phyloP scores from a whole-genome alignment of 2,329 filamentous ascomycete genomes.

The Paramyrothecium roridum region DNA sequence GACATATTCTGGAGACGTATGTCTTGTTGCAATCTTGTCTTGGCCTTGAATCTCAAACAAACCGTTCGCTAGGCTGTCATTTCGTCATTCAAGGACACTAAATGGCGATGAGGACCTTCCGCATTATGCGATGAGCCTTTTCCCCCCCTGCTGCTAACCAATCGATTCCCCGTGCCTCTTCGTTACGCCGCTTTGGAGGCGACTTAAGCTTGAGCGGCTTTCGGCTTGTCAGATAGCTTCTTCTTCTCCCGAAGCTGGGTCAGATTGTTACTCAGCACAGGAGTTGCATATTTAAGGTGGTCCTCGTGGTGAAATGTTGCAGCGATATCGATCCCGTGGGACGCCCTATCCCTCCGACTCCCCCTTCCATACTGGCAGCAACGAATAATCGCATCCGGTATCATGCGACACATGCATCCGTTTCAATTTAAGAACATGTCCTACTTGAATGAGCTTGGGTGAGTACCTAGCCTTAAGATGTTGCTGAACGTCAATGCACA shows the following conservation, averaged over 20 bases:
- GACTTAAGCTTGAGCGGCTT: not conserved
- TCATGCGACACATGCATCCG: slow-evolving; percentile 30
- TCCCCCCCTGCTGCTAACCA: no score
- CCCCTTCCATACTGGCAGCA: slow-evolving; percentile 24
- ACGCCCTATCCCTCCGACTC: no score
- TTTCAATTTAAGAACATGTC: slow-evolving; percentile 38
- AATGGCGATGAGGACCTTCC: no score
- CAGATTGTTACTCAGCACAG: slow-evolving; percentile 13
- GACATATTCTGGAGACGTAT: no score
- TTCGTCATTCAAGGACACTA: no score
- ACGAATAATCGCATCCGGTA: slow-evolving; percentile 31
- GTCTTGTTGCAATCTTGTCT: no score
- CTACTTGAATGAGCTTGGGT: slow-evolving; percentile 27
- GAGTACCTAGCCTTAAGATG: slow-evolving; percentile 19
- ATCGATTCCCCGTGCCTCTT: no score
- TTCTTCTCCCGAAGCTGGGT: slow-evolving; percentile 13
- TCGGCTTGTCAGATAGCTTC: slow-evolving; percentile 13
- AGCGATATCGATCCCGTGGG: no score
- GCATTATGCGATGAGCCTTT: no score
- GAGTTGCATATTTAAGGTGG: slow-evolving; percentile 21
- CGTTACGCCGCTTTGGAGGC: no score
- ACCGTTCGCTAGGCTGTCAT: not conserved
- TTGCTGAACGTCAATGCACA: slow-evolving; percentile 15
- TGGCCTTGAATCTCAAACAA: not conserved
- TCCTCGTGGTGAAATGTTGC: no score